Percentiles rank a stretch among this genome's conserved stretches.
These are phyloP conservation scores for Lentinula raphanica DNA, from an alignment of 768 basidiomycete genomes.

Conservation along the genomic window DNA sequence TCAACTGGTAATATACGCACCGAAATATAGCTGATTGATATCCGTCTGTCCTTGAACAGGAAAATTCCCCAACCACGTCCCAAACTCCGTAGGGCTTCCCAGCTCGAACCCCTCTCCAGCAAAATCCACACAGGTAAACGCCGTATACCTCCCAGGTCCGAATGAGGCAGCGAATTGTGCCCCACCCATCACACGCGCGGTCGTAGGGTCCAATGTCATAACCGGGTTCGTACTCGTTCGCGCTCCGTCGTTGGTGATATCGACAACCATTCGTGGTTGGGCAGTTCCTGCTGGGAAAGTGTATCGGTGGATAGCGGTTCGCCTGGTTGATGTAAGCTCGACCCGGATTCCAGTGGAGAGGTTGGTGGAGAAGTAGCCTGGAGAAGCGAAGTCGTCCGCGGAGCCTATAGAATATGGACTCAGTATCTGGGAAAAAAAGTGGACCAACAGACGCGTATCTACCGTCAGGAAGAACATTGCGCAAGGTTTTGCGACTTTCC, in stretches of 20 bases:
- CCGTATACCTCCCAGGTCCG: constrained; percentile 55
- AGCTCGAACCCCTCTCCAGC: constrained; percentile 45
- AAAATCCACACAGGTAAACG: constrained; percentile 59
- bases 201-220: constrained; percentile 44
- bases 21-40: constrained; percentile 4
- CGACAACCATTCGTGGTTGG: constrained; percentile 50
- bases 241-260: constrained; percentile 60
- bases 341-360: constrained; percentile 56
- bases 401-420: constrained; percentile 28
- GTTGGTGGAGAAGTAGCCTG: constrained; percentile 63
- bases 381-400: constrained; percentile 60
- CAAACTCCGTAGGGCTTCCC: constrained; percentile 48
- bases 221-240: constrained; percentile 43
- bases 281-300: constrained; percentile 45
- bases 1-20: no score
- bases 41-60: constrained; percentile 3
- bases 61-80: constrained; percentile 32
- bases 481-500: constrained; percentile 36
- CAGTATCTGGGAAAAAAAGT: no score
- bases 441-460: background rate
- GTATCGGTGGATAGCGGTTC: constrained; percentile 56
- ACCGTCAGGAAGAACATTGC: constrained; percentile 48
- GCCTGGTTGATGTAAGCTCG: constrained; percentile 54
- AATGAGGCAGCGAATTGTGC: constrained; percentile 50
- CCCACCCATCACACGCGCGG: constrained; percentile 41